Conservation (phyloP, 805 yeast species). For the Limtongia smithiae region DNA sequence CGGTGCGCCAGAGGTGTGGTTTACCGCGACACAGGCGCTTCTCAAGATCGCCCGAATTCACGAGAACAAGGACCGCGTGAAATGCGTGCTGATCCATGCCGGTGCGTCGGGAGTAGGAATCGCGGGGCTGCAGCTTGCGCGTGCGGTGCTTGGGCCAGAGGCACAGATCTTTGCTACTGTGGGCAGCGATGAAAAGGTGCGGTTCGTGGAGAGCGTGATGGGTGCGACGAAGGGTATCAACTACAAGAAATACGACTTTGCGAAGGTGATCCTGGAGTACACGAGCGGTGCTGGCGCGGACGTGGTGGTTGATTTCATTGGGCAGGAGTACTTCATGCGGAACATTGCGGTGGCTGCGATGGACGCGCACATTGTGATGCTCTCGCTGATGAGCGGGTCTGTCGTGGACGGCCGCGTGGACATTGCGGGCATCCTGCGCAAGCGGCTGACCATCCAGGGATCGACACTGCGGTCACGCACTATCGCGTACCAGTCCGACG, state of each 20-base stretch:
- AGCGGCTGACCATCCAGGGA: conserved; percentile 33
- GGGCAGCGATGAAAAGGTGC: conserved; percentile 33
- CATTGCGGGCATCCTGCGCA: conserved; percentile 30
- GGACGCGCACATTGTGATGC: conserved; percentile 35
- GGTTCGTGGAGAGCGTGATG: conserved; percentile 30
- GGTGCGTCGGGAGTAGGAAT: conserved; percentile 39
- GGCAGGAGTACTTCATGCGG: conserved; percentile 31
- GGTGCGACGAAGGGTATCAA: conserved; percentile 31
- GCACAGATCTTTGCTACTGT: conserved; percentile 37
- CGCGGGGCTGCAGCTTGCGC: conserved; percentile 40
- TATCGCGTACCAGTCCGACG: conserved; percentile 30
- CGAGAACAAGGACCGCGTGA: conserved; percentile 28
- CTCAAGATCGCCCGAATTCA: conserved; percentile 33
- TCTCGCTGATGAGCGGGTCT: conserved; percentile 33
- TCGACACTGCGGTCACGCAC: conserved; percentile 35
- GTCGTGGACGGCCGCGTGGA: conserved; percentile 25
- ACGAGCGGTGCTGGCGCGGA: conserved; percentile 32
- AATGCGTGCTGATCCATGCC: conserved; percentile 37
- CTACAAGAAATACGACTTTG: conserved; percentile 30
- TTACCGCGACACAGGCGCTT: conserved; percentile 39
- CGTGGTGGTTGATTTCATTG: conserved; percentile 38
- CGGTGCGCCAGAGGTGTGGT: conserved; percentile 40
- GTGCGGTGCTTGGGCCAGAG: conserved; percentile 35
- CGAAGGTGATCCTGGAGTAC: conserved; percentile 7
- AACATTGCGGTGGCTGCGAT: conserved; percentile 31